phyloP scores from a whole-genome alignment of 805 yeast species.

The Saccharomycopsis oosterbeekiorum region DNA sequence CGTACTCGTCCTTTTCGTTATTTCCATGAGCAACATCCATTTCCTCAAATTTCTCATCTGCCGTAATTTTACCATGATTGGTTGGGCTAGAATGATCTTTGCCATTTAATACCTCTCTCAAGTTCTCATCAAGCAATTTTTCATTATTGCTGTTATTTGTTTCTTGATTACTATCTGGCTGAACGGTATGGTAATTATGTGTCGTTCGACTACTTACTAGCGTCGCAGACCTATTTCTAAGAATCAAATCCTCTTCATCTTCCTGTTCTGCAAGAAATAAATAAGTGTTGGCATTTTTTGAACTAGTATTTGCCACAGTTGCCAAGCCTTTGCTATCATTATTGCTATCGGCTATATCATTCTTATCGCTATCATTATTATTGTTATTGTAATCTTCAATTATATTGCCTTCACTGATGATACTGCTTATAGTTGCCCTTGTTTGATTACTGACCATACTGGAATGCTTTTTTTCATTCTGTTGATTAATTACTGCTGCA shows the following conservation, averaged over 20 bases:
- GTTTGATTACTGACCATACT: background rate
- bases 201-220: background rate
- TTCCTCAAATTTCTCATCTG: background rate
- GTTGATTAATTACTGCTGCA: background rate
- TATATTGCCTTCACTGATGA: background rate
- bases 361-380: background rate
- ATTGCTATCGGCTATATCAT: background rate
- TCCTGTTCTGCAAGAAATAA: background rate
- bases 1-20: background rate
- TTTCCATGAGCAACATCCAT: too few relatives aligned
- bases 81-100: background rate
- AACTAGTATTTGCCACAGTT: background rate
- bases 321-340: background rate
- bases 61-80: background rate
- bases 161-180: background rate
- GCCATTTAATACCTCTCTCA: background rate
- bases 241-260: background rate
- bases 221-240: background rate
- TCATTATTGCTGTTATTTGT: background rate
- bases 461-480: background rate
- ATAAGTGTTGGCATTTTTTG: background rate
- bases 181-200: background rate
- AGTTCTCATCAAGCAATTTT: background rate
- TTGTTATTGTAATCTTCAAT: background rate
- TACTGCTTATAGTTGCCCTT: background rate